phyloP scores from a whole-genome alignment of 2,329 filamentous ascomycete genomes.

The Didymella glomerata region DNA sequence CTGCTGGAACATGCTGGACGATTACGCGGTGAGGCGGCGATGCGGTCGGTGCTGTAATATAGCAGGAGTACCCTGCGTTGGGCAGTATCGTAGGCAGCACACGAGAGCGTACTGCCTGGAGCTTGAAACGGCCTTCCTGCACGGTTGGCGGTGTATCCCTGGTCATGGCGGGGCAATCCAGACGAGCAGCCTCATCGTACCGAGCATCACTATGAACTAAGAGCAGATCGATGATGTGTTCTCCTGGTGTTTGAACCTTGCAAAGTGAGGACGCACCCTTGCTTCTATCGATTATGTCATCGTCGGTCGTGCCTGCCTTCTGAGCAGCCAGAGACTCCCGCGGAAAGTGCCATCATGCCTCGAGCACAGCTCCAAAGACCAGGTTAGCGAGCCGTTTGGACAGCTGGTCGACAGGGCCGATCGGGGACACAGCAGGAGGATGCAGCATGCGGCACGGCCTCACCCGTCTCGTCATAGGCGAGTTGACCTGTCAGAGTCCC shows the following conservation, averaged over 20 bases:
- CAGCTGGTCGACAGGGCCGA: slow-evolving; percentile 19
- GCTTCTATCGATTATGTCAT: slow-evolving; percentile 9
- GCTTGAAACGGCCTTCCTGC: slow-evolving; percentile 24
- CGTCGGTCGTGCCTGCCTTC: slow-evolving; percentile 1
- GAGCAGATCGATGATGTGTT: slow-evolving; percentile 2
- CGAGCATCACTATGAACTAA: slow-evolving; percentile 2
- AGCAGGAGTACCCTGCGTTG: slow-evolving; percentile 25
- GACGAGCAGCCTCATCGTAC: slow-evolving; percentile 15
- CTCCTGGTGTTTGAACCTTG: slow-evolving; percentile 1
- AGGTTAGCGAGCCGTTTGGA: slow-evolving; percentile 23
- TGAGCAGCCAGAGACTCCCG: not conserved
- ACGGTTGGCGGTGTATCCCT: slow-evolving; percentile 29
- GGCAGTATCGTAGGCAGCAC: slow-evolving; percentile 31
- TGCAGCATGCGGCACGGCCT: slow-evolving; percentile 24
- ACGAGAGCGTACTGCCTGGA: slow-evolving; percentile 30
- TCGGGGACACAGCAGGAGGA: slow-evolving; percentile 23
- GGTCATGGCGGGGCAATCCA: slow-evolving; percentile 23
- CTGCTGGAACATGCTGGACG: slow-evolving; percentile 27
- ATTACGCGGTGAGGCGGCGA: slow-evolving; percentile 22
- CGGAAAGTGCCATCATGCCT: slow-evolving; percentile 16
- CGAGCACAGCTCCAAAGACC: slow-evolving; percentile 27
- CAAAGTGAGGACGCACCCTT: not conserved
- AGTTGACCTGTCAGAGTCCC: not conserved
- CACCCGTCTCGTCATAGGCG: slow-evolving; percentile 18
- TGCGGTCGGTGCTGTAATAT: slow-evolving; percentile 29